A percentile compares a stretch with the other conserved stretches of the same genome.
These are phyloP conservation scores for Sporopachydermia quercuum DNA, from an alignment of 805 yeast genomes.

Conservation along the genomic window DNA sequence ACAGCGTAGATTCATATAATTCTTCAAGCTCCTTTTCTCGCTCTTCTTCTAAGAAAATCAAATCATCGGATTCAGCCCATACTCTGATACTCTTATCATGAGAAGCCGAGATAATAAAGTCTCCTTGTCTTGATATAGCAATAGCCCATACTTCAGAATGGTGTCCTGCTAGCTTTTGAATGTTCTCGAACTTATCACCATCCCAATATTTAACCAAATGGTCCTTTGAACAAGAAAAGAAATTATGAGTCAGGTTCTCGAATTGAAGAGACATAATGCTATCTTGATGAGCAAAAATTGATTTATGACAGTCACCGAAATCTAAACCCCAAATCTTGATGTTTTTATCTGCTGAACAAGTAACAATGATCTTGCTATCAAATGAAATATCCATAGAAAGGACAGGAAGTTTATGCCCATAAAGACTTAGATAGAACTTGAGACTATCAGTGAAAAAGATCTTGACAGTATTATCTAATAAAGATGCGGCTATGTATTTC, in stretches of 20 bases:
- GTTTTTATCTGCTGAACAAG: slow-evolving; percentile 95
- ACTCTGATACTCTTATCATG: slow-evolving; percentile 88
- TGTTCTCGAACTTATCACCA: slow-evolving; percentile 90
- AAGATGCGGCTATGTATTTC: slow-evolving; percentile 64
- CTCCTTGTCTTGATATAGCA: slow-evolving; percentile 60
- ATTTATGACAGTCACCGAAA: slow-evolving; percentile 97
- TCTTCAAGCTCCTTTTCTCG: slow-evolving; percentile 93
- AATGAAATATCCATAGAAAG: slow-evolving; percentile 79
- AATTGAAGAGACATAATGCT: slow-evolving; percentile 82
- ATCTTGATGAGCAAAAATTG: slow-evolving; percentile 94
- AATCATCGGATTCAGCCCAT: slow-evolving; percentile 92
- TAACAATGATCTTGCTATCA: slow-evolving; percentile 77
- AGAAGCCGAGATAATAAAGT: slow-evolving; percentile 62
- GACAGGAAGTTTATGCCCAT: slow-evolving; percentile 95
- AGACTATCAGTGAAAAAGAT: slow-evolving; percentile 78
- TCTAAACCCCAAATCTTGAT: slow-evolving; percentile 97
- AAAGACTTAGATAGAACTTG: slow-evolving; percentile 76
- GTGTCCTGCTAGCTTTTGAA: slow-evolving; percentile 77
- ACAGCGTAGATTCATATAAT: slow-evolving; percentile 65
- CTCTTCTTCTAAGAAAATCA: slow-evolving; percentile 94
- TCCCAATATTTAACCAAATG: slow-evolving; percentile 92
- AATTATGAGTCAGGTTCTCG: slow-evolving; percentile 74
- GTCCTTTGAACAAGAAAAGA: slow-evolving; percentile 84
- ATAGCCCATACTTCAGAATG: slow-evolving; percentile 91
- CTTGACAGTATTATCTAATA: slow-evolving; percentile 90